Evolutionary conservation across 169 alveolate genomes (phyloP), one percentile per base, ranked within the genome.

Genomic region (Cryptosporidium ubiquitum): DNA sequence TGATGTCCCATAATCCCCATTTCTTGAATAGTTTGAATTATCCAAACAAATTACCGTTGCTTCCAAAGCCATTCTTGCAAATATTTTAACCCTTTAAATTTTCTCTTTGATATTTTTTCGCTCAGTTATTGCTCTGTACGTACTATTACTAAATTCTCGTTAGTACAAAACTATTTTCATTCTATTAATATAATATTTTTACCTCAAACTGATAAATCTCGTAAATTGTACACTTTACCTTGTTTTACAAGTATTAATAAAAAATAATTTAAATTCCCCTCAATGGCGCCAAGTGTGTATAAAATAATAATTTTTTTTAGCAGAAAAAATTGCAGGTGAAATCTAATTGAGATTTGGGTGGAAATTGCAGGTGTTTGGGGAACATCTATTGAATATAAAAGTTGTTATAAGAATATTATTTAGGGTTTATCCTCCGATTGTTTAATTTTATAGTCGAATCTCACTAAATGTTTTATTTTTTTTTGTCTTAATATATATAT

Each of bases 21-120:
- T 97, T 89, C 99, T 93, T 42, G 98, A 93, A 95, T 96, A 98
- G 91, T 98, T 99, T 40, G 99, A 96, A 92, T 97, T 98, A 93
- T 98, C 99, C 66, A 98, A 68, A 84, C 99, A 96, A 16, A 98
- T 91, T 64, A 97, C 94, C 20, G 98, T 94, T 47, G 99, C 99
- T 94, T 98, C 99, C 75, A 97, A 86, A 35, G 95, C 95, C 99
- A 98, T 97, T 73, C 92, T 95, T 26, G 20, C 70, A 10, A 66
- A 31, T 66, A 18, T 31, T 37, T 31, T 66, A 31, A 33, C 44
- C 29, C 0, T 66, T 66, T 33, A 23, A 20, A 66, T 70, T 49
- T 42, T 16, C 14, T 70, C n/a, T 26, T 49, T 70, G 18, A 23
- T 55, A n/a, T 55, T 10, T 26, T 55, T 23, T 7, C 4, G 37